Base-by-base conservation (phyloP, 2,329 filamentous ascomycete genomes). In the Phialophora tarda region DNA sequence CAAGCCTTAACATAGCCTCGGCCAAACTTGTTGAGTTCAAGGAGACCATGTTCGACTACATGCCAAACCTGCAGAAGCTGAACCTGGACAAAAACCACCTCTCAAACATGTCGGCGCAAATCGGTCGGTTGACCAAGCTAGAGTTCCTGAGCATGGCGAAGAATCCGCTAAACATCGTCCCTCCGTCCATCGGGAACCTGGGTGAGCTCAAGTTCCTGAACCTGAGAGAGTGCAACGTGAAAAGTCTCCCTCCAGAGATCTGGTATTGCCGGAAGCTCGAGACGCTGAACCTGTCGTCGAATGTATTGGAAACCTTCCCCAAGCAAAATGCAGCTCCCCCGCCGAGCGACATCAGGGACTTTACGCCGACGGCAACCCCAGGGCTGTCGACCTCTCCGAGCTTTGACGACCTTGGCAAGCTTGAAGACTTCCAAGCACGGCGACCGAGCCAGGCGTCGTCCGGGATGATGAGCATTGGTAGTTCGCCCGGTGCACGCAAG, bases 61-160 rank as follows among this genome's bases (percentile, higher is more conserved):
- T 98, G 80, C 86, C 91, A 8, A 95, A 93, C 73, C 79, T 99
- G 53, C 92, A 94, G 65, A 93, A 93, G 73, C 84, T 99, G 24
- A 89, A 94, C 21, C 83, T 99, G 62, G 94, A 97, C 79, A 93
- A 92, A 76, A 99, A 99, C 74, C 96, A 97, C 76, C 96, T 99
- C 73, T 93, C 95, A 0, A 94, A 92, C 0, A 82, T 99, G 26
- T 95, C 94, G 0, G 85, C 87, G 62, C 90, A 96, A 68, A 91
- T 99, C 66, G 93, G 94, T 17, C 91, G 90, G 69, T 81, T 99
- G 53, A 88, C 87, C 69, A 91, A 88, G 71, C 82, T 99, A 32
- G 93, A 98, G 75, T 89, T 96, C 77, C 90, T 99, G 75, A 98
- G 93, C 78, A 93, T 98, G 70, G 93, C 93, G 47, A 91, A 94